Evolutionary conservation across 352 stramenopile species (phyloP).

Genomic region (Globisporangium camurandrum): DNA sequence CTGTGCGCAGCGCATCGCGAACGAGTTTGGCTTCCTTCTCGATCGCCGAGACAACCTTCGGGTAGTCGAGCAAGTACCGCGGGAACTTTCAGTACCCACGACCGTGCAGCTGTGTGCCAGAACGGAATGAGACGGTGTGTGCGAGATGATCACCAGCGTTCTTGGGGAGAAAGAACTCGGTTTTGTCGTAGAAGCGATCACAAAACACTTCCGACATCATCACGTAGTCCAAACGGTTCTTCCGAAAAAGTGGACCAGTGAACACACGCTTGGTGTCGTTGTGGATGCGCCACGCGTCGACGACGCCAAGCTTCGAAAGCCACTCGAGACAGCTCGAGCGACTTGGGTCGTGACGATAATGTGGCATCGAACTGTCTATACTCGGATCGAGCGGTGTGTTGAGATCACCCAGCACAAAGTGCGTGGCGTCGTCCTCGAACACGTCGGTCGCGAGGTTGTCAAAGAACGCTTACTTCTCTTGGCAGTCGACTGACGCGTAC

Average conservation of each 20-base stretch:
- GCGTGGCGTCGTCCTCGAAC: slow-evolving; percentile 3
- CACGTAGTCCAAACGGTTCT: slow-evolving; percentile 20
- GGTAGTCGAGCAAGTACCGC: slow-evolving; percentile 7
- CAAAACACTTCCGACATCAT: slow-evolving; percentile 9
- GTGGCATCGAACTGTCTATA: slow-evolving; percentile 3
- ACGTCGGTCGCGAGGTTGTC: slow-evolving; percentile 2
- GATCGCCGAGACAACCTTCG: slow-evolving; percentile 4
- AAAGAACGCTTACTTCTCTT: slow-evolving; percentile 5
- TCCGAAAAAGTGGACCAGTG: slow-evolving; percentile 2
- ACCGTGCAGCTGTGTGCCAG: slow-evolving; percentile 1
- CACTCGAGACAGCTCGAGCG: slow-evolving; percentile 12
- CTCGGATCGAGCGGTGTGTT: slow-evolving; percentile 8
- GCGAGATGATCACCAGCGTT: slow-evolving; percentile 7
- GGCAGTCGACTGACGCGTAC: slow-evolving; percentile 4
- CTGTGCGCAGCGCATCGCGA: not conserved
- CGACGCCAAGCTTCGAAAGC: slow-evolving; percentile 5
- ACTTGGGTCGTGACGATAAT: slow-evolving; percentile 9
- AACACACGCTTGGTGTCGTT: slow-evolving; percentile 5
- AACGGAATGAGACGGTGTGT: slow-evolving; percentile 1
- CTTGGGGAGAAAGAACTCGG: slow-evolving; percentile 1
- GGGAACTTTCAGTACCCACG: slow-evolving; percentile 7
- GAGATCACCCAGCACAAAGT: slow-evolving; percentile 12
- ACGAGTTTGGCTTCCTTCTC: slow-evolving; percentile 5
- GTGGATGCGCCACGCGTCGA: slow-evolving; percentile 15
- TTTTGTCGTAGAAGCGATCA: not conserved